Conservation (phyloP, 768 basidiomycete genomes). For the Hirschioporus abietinus region DNA sequence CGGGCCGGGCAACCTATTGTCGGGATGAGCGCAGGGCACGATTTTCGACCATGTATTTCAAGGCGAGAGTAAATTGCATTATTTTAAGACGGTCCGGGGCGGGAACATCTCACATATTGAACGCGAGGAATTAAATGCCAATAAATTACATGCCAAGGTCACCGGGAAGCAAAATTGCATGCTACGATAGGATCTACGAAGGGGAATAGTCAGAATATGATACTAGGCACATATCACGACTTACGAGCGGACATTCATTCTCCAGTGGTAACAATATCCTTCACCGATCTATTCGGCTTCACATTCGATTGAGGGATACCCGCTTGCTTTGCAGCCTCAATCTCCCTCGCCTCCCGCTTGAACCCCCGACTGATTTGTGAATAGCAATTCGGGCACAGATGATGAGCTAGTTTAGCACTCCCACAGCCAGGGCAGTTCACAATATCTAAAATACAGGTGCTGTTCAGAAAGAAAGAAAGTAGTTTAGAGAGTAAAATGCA, state of each 20-base stretch:
- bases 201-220: neutral
- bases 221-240: neutral
- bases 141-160: neutral
- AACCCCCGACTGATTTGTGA: constrained; percentile 59
- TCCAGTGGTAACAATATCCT: neutral
- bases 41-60: too few species aligned
- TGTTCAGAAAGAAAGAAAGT: constrained; percentile 2
- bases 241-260: neutral
- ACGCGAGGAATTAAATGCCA: neutral
- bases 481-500: neutral
- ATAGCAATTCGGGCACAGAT: constrained; percentile 81
- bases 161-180: neutral
- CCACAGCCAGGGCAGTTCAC: constrained; percentile 91
- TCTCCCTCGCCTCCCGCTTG: constrained; percentile 36
- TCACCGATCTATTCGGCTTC: neutral
- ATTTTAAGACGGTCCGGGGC: neutral
- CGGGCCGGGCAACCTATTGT: too few species aligned
- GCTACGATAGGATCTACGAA: neutral
- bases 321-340: neutral
- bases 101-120: neutral
- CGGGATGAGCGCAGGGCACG: too few species aligned
- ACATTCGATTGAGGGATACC: neutral
- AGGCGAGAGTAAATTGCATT: neutral
- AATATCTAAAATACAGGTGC: constrained; percentile 52
- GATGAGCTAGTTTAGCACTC: constrained; percentile 80